Percentiles rank a stretch among this genome's conserved stretches.
These are phyloP conservation scores for Piromyces finnis DNA, from an alignment of 192 early-diverging fungal genomes.

Conservation along the genomic window DNA sequence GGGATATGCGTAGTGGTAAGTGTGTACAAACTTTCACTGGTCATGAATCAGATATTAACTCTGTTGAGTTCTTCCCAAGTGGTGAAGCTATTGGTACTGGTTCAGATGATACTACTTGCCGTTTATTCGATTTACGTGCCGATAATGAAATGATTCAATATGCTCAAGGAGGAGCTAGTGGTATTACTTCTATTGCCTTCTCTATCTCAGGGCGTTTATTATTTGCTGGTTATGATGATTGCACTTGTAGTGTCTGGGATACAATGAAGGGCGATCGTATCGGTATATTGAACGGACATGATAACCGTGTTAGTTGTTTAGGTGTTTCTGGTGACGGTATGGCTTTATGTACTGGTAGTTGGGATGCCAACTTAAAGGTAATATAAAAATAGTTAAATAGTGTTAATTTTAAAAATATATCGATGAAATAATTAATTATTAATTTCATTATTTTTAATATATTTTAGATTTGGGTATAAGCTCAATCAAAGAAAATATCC, in stretches of 20 bases:
- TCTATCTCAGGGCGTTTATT: slow-evolving; percentile 87
- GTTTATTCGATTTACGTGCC: slow-evolving; percentile 91
- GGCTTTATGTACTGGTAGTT: slow-evolving; percentile 95
- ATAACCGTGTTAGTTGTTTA: slow-evolving; percentile 91
- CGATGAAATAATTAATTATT: too few relatives aligned
- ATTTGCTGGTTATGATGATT: slow-evolving; percentile 98
- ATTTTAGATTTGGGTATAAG: too few relatives aligned
- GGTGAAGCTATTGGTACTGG: slow-evolving; percentile 96
- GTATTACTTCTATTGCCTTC: slow-evolving; percentile 94
- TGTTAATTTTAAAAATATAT: too few relatives aligned
- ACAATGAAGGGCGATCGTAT: slow-evolving; percentile 89
- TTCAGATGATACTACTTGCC: slow-evolving; percentile 94
- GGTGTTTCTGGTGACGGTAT: slow-evolving; percentile 94
- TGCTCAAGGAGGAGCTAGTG: slow-evolving; percentile 95
- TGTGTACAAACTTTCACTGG: slow-evolving; percentile 98
- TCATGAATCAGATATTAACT: slow-evolving; percentile 97
- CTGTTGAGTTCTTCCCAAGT: slow-evolving; percentile 97
- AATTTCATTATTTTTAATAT: too few relatives aligned
- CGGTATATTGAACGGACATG: slow-evolving; percentile 79
- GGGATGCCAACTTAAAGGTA: slow-evolving; percentile 94
- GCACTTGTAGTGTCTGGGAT: slow-evolving; percentile 99
- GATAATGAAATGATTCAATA: slow-evolving; percentile 96
- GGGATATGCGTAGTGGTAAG: slow-evolving; percentile 90
- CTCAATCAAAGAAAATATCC: too few relatives aligned
- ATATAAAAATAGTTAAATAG: too few relatives aligned